Conservation (phyloP, 177 flowering plant genomes). For the Vitis hybrid region DNA sequence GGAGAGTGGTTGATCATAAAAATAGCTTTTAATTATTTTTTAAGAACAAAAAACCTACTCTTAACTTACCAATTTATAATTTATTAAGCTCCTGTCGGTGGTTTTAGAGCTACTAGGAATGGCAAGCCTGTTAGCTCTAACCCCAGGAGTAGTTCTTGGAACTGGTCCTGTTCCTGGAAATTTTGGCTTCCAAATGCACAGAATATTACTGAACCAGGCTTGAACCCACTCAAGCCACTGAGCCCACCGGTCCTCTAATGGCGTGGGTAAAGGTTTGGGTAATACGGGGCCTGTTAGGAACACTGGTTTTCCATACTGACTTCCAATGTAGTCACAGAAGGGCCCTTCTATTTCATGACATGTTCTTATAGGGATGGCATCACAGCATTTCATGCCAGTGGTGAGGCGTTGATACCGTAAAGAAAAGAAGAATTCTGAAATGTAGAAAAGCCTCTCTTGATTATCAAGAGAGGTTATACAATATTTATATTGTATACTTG, state of each 20-base stretch:
- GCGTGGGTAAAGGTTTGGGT: neutral
- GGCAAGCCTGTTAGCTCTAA: neutral
- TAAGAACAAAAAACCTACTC: too few species aligned
- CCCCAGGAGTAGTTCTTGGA: conserved; percentile 19
- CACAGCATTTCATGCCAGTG: neutral
- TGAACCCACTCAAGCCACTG: neutral
- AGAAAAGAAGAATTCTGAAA: too few species aligned
- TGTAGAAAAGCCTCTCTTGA: too few species aligned
- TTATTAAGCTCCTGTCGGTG: too few species aligned
- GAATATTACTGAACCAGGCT: too few species aligned
- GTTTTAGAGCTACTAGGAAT: too few species aligned
- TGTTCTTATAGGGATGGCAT: conserved; percentile 2
- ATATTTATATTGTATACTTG: too few species aligned
- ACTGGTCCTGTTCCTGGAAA: conserved; percentile 10
- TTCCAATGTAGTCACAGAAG: conserved; percentile 8
- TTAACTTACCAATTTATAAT: too few species aligned
- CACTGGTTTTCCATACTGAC: conserved; percentile 8
- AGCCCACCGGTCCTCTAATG: conserved; percentile 19
- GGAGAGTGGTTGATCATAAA: too few species aligned
- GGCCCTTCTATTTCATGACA: conserved; percentile 15
- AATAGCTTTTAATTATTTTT: too few species aligned
- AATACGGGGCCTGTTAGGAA: conserved; percentile 1
- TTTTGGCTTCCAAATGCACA: conserved; percentile 7
- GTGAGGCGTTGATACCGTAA: too few species aligned
- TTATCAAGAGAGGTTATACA: too few species aligned